Percentiles rank a stretch among this genome's conserved stretches.
phyloP scores from a whole-genome alignment of 2,329 filamentous ascomycete genomes.

The Drechslerella stenobrocha region DNA sequence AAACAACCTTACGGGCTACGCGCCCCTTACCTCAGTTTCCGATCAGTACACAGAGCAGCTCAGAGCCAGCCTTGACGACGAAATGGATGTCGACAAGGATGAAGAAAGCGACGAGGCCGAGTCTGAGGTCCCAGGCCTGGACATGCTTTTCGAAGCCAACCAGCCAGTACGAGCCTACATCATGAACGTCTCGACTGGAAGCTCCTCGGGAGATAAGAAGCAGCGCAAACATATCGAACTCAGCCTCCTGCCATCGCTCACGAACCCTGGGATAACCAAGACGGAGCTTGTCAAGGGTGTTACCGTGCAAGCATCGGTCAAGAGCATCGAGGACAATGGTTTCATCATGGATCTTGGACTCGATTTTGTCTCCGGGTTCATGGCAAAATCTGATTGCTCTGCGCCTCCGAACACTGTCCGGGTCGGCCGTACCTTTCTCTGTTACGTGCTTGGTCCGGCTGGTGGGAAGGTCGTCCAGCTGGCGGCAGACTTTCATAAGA shows the following conservation, averaged over 20 bases:
- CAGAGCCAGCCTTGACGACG: conserved; percentile 67
- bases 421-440: conserved; percentile 76
- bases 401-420: conserved; percentile 57
- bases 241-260: conserved; percentile 74
- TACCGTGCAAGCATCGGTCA: conserved; percentile 82
- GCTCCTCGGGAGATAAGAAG: conserved; percentile 60
- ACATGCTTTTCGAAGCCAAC: conserved; percentile 74
- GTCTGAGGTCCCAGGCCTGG: conserved; percentile 64
- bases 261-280: conserved; percentile 74
- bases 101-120: conserved; percentile 62
- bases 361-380: conserved; percentile 73
- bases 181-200: conserved; percentile 66
- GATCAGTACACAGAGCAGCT: conserved; percentile 74
- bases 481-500: conserved; percentile 72
- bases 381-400: conserved; percentile 71
- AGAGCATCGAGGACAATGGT: conserved; percentile 94
- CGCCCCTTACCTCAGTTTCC: conserved; percentile 90
- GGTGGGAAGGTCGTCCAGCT: conserved; percentile 85
- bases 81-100: conserved; percentile 61
- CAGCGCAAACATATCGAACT: conserved; percentile 82
- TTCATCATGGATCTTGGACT: conserved; percentile 90
- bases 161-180: conserved; percentile 88
- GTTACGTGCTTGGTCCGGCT: conserved; percentile 73
- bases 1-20: conserved; percentile 88
- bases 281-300: conserved; percentile 74